Base-by-base conservation (phyloP, 2,329 filamentous ascomycete genomes). In the Xylariales sp. region DNA sequence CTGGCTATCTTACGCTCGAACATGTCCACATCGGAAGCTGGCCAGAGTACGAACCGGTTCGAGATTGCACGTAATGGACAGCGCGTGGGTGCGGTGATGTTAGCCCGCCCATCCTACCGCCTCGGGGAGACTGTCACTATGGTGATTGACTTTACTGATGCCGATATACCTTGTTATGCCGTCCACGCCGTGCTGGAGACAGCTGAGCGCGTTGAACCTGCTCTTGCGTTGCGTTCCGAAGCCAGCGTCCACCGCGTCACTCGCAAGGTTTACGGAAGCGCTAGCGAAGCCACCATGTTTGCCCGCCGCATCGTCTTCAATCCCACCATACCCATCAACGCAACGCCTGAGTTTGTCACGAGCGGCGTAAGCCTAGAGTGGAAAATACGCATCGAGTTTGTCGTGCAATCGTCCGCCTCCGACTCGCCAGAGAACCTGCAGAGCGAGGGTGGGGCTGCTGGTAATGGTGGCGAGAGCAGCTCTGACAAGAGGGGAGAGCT, bases 31-130 rank as follows among this genome's bases (percentile, higher is more conserved):
- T 44, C 39, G 16, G 73, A 78, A 30, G 76, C 78, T n/a, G 81
- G 83, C 24, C 83, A 88, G 51, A 90, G 86, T 55, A 78, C 84
- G n/a, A 96, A 95, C 53, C 82, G 89, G 27, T 98, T 97, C 58
- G 90, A 95, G 56, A 97, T 98, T 57, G 84, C 91, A 11, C 85
- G 91, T 12, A 90, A 89, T 53, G 90, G 90, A n/a, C 82, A 83
- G 40, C 83, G 83, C n/a, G 90, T 98, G 11, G 91, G 87, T 3
- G 88, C 94, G 5, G 79, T 98, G 39, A 89, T 90, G 63, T 75
- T 98, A 21, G 85, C 90, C 5, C 81, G 93, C 8, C 88, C 93
- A 0, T 82, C 90, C 1, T 96, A 94, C 65, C 78, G 90, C 30
- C 71, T 98, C 1, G 93, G 93, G 41, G 93, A 98, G 61, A 82